Evolutionary conservation across 2,329 filamentous ascomycete species (phyloP).

Genomic region (Phialophora expanda): DNA sequence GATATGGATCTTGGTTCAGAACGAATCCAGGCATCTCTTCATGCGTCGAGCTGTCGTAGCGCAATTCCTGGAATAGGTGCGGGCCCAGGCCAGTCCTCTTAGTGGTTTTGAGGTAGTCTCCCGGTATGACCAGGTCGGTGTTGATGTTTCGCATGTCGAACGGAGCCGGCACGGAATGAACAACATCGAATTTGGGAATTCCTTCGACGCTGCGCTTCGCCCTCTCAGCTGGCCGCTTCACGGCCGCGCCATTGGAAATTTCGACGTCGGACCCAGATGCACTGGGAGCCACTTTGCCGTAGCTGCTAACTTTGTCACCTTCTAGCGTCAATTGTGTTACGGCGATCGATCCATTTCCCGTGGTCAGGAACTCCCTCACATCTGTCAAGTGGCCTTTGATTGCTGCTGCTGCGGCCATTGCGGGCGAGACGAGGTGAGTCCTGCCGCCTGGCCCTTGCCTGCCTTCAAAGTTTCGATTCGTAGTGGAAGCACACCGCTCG

Average conservation of each 20-base stretch:
- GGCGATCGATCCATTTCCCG: constrained; percentile 61
- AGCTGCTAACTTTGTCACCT: constrained; percentile 58
- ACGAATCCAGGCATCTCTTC: constrained; percentile 79
- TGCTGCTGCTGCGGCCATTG: constrained; percentile 90
- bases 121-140: constrained; percentile 97
- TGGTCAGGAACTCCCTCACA: constrained; percentile 74
- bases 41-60: constrained; percentile 71
- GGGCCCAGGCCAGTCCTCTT: constrained; percentile 91
- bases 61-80: constrained; percentile 83
- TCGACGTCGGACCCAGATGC: constrained; percentile 64
- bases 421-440: constrained; percentile 94
- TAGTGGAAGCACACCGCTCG: constrained; percentile 93
- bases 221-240: constrained; percentile 52
- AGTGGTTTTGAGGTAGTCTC: constrained; percentile 98
- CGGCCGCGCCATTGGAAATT: constrained; percentile 68
- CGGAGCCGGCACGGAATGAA: constrained; percentile 85
- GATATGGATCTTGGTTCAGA: constrained; percentile 89
- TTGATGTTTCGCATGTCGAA: constrained; percentile 89
- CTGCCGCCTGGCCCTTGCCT: constrained; percentile 87
- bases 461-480: constrained; percentile 96
- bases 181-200: constrained; percentile 79
- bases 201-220: constrained; percentile 63
- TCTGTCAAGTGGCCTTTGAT: constrained; percentile 89
- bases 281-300: constrained; percentile 67
- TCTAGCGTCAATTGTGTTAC: constrained; percentile 62